A percentile compares a stretch with the other conserved stretches of the same genome.
Evolutionary conservation across 164 flowering plant genomes (phyloP).

Genomic region (Echeveria elegans): DNA sequence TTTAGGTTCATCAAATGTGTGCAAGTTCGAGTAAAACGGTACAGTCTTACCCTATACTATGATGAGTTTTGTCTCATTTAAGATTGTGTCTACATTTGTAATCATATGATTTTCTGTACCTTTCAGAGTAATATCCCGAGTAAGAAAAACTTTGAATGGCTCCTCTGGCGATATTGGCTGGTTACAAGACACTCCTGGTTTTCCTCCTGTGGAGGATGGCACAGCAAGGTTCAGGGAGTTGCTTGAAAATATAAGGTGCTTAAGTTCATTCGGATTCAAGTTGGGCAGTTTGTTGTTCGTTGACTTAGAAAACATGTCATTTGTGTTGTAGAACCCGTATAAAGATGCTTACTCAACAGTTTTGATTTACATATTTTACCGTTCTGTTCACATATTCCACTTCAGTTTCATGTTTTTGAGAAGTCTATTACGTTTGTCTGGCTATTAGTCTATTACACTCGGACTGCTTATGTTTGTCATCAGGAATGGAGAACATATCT

Average conservation of each 20-base stretch:
- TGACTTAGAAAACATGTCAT: not conserved
- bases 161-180: slow-evolving; percentile 90
- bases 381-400: not conserved
- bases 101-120: slow-evolving; percentile 2
- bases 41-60: slow-evolving; percentile 12
- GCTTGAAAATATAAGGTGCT: slow-evolving; percentile 59
- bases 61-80: not conserved
- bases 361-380: not conserved
- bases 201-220: slow-evolving; percentile 68
- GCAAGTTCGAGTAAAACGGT: slow-evolving; percentile 41
- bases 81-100: not conserved
- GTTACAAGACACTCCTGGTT: slow-evolving; percentile 56
- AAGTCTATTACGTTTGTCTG: not conserved
- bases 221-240: slow-evolving; percentile 69
- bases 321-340: not conserved
- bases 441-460: not conserved
- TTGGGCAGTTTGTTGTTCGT: not conserved
- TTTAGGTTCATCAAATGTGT: slow-evolving; percentile 26
- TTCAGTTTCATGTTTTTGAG: not conserved
- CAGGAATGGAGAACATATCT: slow-evolving; percentile 51
- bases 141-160: slow-evolving; percentile 54
- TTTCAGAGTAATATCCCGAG: slow-evolving; percentile 44
- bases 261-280: not conserved
- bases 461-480: slow-evolving; percentile 2
- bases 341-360: not conserved